Percentiles rank a stretch among this genome's conserved stretches.
Evolutionary conservation across 108 stramenopile species (phyloP).

Genomic region (Skeletonema potamos): DNA sequence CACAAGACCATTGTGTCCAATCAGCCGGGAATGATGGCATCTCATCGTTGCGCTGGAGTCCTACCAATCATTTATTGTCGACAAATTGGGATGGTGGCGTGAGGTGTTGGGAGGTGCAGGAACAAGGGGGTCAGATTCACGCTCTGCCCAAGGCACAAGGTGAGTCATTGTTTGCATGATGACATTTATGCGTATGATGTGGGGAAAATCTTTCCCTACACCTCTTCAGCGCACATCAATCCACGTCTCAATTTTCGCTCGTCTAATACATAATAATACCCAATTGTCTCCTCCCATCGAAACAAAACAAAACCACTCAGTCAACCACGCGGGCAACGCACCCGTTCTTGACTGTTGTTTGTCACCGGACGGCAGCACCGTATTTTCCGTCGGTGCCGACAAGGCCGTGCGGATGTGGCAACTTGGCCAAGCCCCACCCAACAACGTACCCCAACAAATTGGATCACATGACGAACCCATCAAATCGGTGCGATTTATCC

Average conservation of each 20-base stretch:
- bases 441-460: slow-evolving; percentile 73
- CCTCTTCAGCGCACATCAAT: too few relatives aligned
- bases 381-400: slow-evolving; percentile 81
- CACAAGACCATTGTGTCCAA: slow-evolving; percentile 70
- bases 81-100: slow-evolving; percentile 88
- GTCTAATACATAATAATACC: background rate
- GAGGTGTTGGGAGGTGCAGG: slow-evolving; percentile 86
- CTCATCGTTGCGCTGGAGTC: slow-evolving; percentile 69
- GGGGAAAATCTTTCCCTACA: background rate
- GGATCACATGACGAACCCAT: slow-evolving; percentile 89
- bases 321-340: slow-evolving; percentile 68
- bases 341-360: slow-evolving; percentile 76
- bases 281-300: background rate
- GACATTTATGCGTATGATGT: background rate
- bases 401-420: slow-evolving; percentile 91
- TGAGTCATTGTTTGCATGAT: slow-evolving; percentile 21
- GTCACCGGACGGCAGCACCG: slow-evolving; percentile 72
- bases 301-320: slow-evolving; percentile 13
- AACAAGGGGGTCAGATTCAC: slow-evolving; percentile 67
- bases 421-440: slow-evolving; percentile 68
- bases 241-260: background rate
- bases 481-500: slow-evolving; percentile 66
- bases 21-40: slow-evolving; percentile 79
- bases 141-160: slow-evolving; percentile 79
- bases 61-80: slow-evolving; percentile 72